Conservation (phyloP, 108 stramenopile genomes). For the Skeletonema menzelii region DNA sequence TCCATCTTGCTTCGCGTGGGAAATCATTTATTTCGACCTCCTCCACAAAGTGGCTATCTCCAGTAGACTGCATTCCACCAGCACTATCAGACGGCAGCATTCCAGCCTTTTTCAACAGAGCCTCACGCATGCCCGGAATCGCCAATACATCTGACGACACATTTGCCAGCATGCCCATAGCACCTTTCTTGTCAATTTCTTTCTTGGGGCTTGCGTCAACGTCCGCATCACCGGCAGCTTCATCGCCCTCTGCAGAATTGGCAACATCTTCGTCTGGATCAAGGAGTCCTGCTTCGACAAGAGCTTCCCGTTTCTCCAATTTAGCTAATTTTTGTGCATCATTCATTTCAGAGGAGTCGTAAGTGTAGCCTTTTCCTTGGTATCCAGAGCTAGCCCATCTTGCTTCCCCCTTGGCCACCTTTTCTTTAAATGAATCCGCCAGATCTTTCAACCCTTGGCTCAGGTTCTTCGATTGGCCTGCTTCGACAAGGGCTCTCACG, state of each 20-base stretch:
- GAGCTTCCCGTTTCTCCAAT: conserved; percentile 89
- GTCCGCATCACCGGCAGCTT: conserved; percentile 34
- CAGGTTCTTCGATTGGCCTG: conserved; percentile 89
- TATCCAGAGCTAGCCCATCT: conserved; percentile 92
- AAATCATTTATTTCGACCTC: conserved; percentile 95
- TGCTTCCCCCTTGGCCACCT: conserved; percentile 94
- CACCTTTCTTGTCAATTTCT: conserved; percentile 38
- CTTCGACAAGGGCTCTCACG: conserved; percentile 89
- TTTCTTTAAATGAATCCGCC: conserved; percentile 90
- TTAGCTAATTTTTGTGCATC: conserved; percentile 90
- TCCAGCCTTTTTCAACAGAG: conserved; percentile 75
- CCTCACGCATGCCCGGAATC: conserved; percentile 88
- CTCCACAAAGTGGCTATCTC: conserved; percentile 77
- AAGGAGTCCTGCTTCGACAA: conserved; percentile 85
- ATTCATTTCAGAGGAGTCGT: conserved; percentile 93
- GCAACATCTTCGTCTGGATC: conserved; percentile 84
- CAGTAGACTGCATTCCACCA: conserved; percentile 34
- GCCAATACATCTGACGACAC: conserved; percentile 79
- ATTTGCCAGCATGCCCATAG: conserved; percentile 64
- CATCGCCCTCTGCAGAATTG: conserved; percentile 25
- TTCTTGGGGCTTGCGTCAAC: conserved; percentile 1
- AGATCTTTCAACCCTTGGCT: conserved; percentile 81
- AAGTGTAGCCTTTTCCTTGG: conserved; percentile 95
- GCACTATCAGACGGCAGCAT: conserved; percentile 52
- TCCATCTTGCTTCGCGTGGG: conserved; percentile 88